Evolutionary conservation across 108 stramenopile genomes (phyloP), one percentile per base, ranked within the genome.

Genomic region (Craspedostauros australis): DNA sequence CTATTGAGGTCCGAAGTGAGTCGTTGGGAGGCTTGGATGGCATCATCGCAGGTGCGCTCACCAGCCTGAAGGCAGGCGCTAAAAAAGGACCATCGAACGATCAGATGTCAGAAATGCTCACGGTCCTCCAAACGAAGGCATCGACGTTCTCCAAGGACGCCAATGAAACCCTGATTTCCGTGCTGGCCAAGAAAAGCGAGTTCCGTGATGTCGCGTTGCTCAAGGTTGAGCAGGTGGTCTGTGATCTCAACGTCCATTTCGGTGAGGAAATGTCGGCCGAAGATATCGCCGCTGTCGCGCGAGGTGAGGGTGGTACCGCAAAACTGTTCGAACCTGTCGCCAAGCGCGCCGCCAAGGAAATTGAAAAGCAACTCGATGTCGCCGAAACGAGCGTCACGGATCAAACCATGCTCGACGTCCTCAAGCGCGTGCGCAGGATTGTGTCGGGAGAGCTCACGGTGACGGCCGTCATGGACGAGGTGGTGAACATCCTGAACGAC

Each of bases 1-100:
- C 88, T 3, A 87, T 93, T 57, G 92, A 93, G 67, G 55, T 89
- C 15, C 68, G 87, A 36, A 83, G 80, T 47, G 92, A 80, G 41
- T 79, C 84, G 7, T 48, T 79, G 25, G 92, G 92, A 21, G 92
- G 92, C 15, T 68, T 93, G 50, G 92, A 93, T 79, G 87, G 82
- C 4, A 89, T 93, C 29, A 93, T 93, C 65, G 92, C 92, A 11
- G 77, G 84, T 34, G 84, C 88, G 2, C 46, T 93, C 45, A 67
- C 69, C 21, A 62, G 60, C 1, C 39, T 85, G 14, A 60, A 56
- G 50, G 33, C 33, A 29, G 29, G 33, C 43, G 19, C 61, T 12
- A 48, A 46, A 21, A 54, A 25, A 3, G 72, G 71, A 11, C 56
- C 67, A 32, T 49, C 64, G 0, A 76, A 67, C 18, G 71, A 76